These are phyloP conservation scores for Colletotrichum sp. DNA, from an alignment of 2,329 filamentous ascomycete genomes.

Conservation along the genomic window DNA sequence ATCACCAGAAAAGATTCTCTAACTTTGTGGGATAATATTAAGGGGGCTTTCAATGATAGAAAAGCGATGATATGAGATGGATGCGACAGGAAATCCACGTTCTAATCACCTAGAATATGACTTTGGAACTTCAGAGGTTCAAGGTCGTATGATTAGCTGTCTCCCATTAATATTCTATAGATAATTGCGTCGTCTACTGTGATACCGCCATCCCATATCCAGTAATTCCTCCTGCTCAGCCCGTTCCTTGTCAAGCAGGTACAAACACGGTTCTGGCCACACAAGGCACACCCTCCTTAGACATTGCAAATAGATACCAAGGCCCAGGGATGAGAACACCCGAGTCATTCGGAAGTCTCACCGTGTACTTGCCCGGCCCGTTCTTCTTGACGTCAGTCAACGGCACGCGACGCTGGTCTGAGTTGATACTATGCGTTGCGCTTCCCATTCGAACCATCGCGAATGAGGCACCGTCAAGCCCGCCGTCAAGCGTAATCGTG, in stretches of 20 bases:
- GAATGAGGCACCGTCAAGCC: not conserved
- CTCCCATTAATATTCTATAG: too few relatives aligned
- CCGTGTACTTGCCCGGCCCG: accelerated
- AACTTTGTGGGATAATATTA: too few relatives aligned
- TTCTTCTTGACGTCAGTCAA: not conserved
- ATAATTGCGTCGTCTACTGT: too few relatives aligned
- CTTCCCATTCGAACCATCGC: not conserved
- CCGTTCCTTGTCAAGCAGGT: not conserved
- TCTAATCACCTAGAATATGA: too few relatives aligned
- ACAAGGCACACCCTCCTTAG: accelerated
- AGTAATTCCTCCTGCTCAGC: too few relatives aligned
- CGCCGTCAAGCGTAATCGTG: not conserved
- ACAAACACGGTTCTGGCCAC: not conserved
- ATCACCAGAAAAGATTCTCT: too few relatives aligned
- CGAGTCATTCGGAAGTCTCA: not conserved
- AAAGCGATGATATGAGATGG: too few relatives aligned
- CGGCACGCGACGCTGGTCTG: not conserved
- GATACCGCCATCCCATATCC: too few relatives aligned
- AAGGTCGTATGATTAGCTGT: too few relatives aligned
- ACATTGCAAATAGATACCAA: not conserved
- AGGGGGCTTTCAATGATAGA: too few relatives aligned
- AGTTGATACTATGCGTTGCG: not conserved
- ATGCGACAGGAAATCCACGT: too few relatives aligned
- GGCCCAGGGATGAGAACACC: not conserved
- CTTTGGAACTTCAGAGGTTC: too few relatives aligned